A percentile compares a stretch with the other conserved stretches of the same genome.
Conservation (phyloP, 2,329 filamentous ascomycete species). For the Sarocladiaceae sp. region DNA sequence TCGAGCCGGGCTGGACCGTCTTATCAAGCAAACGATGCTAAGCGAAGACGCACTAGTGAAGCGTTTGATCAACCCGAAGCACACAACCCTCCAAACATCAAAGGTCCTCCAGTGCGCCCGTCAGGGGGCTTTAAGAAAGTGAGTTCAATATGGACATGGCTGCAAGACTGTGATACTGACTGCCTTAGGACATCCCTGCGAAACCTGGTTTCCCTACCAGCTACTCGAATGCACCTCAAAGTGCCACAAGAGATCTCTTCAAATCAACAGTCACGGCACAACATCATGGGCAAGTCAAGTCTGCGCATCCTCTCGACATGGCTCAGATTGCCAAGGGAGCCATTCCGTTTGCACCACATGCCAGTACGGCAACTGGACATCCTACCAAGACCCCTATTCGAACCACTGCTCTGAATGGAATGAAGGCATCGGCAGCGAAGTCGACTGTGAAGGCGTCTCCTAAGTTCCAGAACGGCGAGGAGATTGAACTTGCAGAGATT, state of each 20-base stretch:
- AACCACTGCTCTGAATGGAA: constrained; percentile 32
- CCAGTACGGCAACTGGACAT: constrained; percentile 42
- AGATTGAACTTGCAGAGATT: constrained; percentile 90
- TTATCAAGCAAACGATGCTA: constrained; percentile 65
- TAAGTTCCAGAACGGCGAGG: constrained; percentile 81
- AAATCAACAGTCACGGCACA: constrained; percentile 61
- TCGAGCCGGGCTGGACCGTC: constrained; percentile 48
- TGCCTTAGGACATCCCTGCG: constrained; percentile 47
- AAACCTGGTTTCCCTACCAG: constrained; percentile 25
- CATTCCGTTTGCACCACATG: constrained; percentile 77
- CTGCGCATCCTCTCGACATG: constrained; percentile 70
- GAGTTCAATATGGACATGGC: constrained; percentile 19
- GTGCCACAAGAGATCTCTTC: constrained; percentile 51
- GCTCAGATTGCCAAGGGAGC: constrained; percentile 81
- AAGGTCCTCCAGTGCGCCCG: constrained; percentile 78
- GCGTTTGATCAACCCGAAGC: constrained; percentile 40
- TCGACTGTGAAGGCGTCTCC: constrained; percentile 65
- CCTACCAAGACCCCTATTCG: constrained; percentile 67
- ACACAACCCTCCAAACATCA: constrained; percentile 55
- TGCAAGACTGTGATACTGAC: constrained; percentile 24
- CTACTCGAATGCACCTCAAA: constrained; percentile 53
- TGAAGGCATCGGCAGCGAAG: constrained; percentile 51
- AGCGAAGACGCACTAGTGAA: constrained; percentile 71
- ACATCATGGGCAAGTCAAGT: constrained; percentile 57
- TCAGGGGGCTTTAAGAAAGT: constrained; percentile 67